phyloP scores from a whole-genome alignment of 176 grass and related monocot species.

The Cenchrus purpureus region DNA sequence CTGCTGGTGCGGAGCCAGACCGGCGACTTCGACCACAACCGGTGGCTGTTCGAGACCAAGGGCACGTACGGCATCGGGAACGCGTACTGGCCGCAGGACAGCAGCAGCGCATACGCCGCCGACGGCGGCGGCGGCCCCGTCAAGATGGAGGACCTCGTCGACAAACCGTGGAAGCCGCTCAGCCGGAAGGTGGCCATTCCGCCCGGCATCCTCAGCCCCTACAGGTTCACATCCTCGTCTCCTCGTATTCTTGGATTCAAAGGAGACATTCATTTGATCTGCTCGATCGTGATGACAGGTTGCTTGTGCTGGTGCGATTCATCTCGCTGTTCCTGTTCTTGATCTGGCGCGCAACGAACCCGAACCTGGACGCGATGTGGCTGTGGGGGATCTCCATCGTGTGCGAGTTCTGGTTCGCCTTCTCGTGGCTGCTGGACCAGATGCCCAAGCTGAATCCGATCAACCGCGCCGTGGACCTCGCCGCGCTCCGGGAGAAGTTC shows the following conservation, averaged over 20 bases:
- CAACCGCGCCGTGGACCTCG: slow-evolving; percentile 65
- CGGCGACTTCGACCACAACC: slow-evolving; percentile 83
- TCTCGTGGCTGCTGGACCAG: slow-evolving; percentile 86
- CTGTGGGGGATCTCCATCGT: slow-evolving; percentile 83
- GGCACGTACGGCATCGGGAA: slow-evolving; percentile 89
- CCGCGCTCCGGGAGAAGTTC: slow-evolving; percentile 71
- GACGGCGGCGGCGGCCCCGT: slow-evolving; percentile 15
- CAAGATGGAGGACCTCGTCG: slow-evolving; percentile 67
- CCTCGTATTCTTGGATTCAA: neutral
- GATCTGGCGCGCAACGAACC: slow-evolving; percentile 67
- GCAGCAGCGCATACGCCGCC: slow-evolving; percentile 35
- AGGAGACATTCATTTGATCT: neutral
- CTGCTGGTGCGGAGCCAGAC: slow-evolving; percentile 67
- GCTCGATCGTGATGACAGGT: slow-evolving; percentile 10
- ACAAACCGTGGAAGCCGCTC: slow-evolving; percentile 78
- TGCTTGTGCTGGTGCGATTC: slow-evolving; percentile 73
- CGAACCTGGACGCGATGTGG: slow-evolving; percentile 75
- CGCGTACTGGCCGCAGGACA: slow-evolving; percentile 65
- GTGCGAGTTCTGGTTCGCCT: slow-evolving; percentile 87
- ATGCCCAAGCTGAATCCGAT: slow-evolving; percentile 86
- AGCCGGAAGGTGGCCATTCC: slow-evolving; percentile 65
- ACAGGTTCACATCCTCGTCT: slow-evolving; percentile 30
- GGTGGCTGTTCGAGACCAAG: slow-evolving; percentile 86
- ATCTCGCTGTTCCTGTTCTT: slow-evolving; percentile 62
- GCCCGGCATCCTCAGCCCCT: slow-evolving; percentile 64